Percentiles rank a stretch among this genome's conserved stretches.
These are phyloP conservation scores for Limonium bicolor DNA, from an alignment of 148 eudicot genomes.

Conservation along the genomic window DNA sequence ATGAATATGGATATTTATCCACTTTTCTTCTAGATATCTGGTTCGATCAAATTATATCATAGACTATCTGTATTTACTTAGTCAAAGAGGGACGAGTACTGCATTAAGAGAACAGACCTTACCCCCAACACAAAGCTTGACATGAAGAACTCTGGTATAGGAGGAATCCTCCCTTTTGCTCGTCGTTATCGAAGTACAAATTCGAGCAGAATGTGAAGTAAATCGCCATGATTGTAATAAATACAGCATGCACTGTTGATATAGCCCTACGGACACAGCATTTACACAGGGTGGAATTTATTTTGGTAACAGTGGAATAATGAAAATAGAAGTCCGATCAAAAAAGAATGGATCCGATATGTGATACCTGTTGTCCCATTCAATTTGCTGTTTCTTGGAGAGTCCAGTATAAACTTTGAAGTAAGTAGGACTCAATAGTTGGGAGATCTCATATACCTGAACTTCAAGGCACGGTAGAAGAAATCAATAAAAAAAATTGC, in stretches of 20 bases:
- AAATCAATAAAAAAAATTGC: neutral
- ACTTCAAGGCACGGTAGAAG: neutral
- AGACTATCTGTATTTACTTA: neutral
- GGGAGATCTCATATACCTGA: conserved; percentile 26
- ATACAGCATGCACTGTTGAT: conserved; percentile 29
- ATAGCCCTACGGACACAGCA: conserved; percentile 18
- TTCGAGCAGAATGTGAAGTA: conserved; percentile 32
- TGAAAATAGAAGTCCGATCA: neutral
- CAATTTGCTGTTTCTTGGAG: conserved; percentile 19
- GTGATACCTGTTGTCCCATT: conserved; percentile 31
- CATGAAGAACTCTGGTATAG: conserved; percentile 15
- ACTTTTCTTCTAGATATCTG: neutral
- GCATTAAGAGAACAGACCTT: conserved; percentile 4
- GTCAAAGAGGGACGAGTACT: neutral
- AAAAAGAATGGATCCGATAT: neutral
- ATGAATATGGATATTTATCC: neutral
- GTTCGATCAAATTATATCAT: neutral
- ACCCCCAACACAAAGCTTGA: conserved; percentile 33
- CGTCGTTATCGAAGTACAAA: conserved; percentile 22
- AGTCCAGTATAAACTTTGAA: conserved; percentile 27
- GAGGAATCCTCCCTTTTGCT: conserved; percentile 14
- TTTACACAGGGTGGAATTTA: neutral
- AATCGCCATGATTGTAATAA: conserved; percentile 20
- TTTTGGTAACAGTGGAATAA: neutral
- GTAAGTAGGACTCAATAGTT: conserved; percentile 14